Evolutionary conservation across 768 basidiomycete genomes (phyloP), one percentile per base, ranked within the genome.

Genomic region (Mycena latifolia): DNA sequence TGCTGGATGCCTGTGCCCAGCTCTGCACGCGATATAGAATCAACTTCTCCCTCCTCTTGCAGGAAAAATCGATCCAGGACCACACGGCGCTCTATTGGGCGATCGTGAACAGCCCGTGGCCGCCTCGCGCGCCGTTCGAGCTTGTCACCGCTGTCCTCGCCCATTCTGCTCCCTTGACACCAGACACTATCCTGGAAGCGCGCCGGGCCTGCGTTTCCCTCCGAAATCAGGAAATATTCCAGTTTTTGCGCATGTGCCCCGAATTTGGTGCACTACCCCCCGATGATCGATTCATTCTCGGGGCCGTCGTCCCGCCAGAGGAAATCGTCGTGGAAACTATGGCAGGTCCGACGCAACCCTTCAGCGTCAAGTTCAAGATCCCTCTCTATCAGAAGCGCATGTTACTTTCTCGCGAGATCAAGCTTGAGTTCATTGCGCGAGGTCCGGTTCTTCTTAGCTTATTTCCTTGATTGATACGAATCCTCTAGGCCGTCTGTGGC

Each of bases 291-390:
- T 54, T 58, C 24, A 43, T 65, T 2, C 31, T 65, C 20, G 50
- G 50, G 25, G 24, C n/a, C 2, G 29, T 31, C 12, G 63, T 57
- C 22, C 56, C 63, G 33, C 56, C 63, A 10, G 63, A 53, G 24
- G 56, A 47, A 37, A 58, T 65, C 20, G 24, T 50, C 22, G 24
- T 65, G 2, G 51, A 65, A 29, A 18, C 24, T 10, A 51, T 58
- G 63, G 33, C 41, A n/a, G 63, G 63, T 5, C 28, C 31, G 31
- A 33, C 31, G 6, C 41, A 53, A 33, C 56, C 63, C 0, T 65
- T 65, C 28, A 58, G 50, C 43, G 63, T 65, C 50, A 53, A 39
- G 51, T 65, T 65, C 56, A 57, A 7, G 51, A 65, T 65, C 12
- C 63, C 63, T 1, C 25, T 53, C 41, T 65, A 46, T 27, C 50